Base-by-base conservation (phyloP, 2,329 filamentous ascomycete genomes). In the Botrytis tulipae region DNA sequence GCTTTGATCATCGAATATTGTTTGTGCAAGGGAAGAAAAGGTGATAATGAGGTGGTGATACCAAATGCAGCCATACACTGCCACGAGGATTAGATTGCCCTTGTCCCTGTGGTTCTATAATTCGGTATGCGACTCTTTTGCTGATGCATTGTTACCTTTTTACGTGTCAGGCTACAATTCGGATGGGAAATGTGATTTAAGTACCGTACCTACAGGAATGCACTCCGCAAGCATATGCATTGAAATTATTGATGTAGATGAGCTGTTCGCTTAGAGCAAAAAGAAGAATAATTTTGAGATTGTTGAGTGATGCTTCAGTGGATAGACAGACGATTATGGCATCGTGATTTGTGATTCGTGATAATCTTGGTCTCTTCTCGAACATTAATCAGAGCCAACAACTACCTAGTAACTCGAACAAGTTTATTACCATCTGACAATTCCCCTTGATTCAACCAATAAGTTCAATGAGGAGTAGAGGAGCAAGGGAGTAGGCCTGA, bases 91-190 rank as follows among this genome's bases (percentile, higher is more conserved):
- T 29, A 8, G 44, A n/a, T 25, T 48, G 32, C 44, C 63, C 66
- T n/a, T 57, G n/a, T 25, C 61, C 61, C 61, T 57, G 35, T 42
- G 61, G 4, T 68, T 68, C 35, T 54, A n/a, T 57, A 40, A 42
- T 40, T 29, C 46, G 25, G 25, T 4, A 42, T 68, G 65, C 35
- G n/a, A 29, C 46, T 48, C 42, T 48, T 37, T 51, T 25, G 46
- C 59, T 68, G 59, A 37, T 54, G 42, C 37, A 70, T 29, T 25
- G 37, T 25, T 68, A 57, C 44, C 46, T 29, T 57, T 68, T 73
- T 73, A 73, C 72, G 72, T 73, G 72, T 73, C 72, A 73, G 68
- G n/a, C 60, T 65, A 29, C 44, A 71, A 73, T 73, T 73, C 72
- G 72, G 72, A 73, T 65, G 35, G 48, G 22, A 40, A 12, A 18